Percentiles rank a stretch among this genome's conserved stretches.
Evolutionary conservation across 2,329 filamentous ascomycete species (phyloP).

Genomic region (Phaeosphaeria sp.): DNA sequence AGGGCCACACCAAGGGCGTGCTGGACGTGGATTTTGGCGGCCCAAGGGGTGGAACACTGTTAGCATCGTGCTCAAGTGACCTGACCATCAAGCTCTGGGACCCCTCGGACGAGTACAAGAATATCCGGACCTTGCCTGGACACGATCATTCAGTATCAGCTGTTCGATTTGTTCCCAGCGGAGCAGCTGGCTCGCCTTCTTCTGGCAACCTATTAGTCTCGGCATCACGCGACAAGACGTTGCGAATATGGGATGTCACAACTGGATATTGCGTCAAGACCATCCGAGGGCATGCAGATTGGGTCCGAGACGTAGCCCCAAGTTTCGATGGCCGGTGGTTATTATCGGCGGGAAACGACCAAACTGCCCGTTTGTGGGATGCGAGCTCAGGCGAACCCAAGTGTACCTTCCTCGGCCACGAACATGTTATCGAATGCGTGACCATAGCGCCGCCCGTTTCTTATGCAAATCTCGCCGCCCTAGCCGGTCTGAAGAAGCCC

Average conservation of each 20-base stretch:
- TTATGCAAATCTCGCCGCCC: conserved; percentile 72
- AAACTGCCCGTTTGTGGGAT: conserved; percentile 85
- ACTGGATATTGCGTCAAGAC: conserved; percentile 93
- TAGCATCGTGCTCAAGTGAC: conserved; percentile 86
- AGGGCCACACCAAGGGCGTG: conserved; percentile 89
- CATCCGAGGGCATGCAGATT: conserved; percentile 82
- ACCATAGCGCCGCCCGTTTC: conserved; percentile 80
- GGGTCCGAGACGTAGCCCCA: conserved; percentile 88
- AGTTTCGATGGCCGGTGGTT: conserved; percentile 84
- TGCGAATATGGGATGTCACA: conserved; percentile 90
- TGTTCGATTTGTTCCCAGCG: conserved; percentile 85
- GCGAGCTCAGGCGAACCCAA: conserved; percentile 77
- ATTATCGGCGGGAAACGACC: conserved; percentile 82
- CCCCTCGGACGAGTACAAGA: conserved; percentile 90
- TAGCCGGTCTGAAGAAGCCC: conserved; percentile 84
- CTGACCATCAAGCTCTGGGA: conserved; percentile 96
- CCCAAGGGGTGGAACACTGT: conserved; percentile 76
- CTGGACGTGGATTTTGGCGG: conserved; percentile 91
- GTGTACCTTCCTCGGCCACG: conserved; percentile 82
- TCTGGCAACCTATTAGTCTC: conserved; percentile 86
- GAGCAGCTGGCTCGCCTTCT: conserved; percentile 76
- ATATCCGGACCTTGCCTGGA: conserved; percentile 86
- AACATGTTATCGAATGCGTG: conserved; percentile 86
- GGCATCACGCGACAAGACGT: conserved; percentile 81
- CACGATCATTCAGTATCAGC: conserved; percentile 93